Base-by-base conservation (phyloP, 2,329 filamentous ascomycete genomes). In the Neonectria faginata region DNA sequence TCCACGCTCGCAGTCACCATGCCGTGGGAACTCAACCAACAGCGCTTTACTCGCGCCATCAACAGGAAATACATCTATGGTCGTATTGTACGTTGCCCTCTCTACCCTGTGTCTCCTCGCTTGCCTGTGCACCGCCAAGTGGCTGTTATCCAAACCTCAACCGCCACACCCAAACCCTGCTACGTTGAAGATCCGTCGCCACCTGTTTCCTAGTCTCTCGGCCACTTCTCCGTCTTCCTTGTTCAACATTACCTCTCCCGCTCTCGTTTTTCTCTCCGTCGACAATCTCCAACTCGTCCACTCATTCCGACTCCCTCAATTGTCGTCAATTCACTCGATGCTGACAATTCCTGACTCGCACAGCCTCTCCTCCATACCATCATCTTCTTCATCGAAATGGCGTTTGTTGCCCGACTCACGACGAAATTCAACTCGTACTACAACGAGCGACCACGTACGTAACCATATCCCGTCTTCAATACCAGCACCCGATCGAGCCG, bases 391-490 rank as follows among this genome's bases (percentile, higher is more conserved):
- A 86, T 97, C 80, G 92, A 99, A 81, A 92, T 98, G 89, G 89
- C 89, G 63, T 89, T 97, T 79, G 88, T 95, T 67, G 92, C 91
- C 70, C 87, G 96, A 70, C 83, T 99, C 60, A 90, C 91, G 50
- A 88, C 92, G 73, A 92, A 93, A 77, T 99, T 97, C 85, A 97
- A 97, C 81, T 87, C 89, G 71, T 97, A 97, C 83, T 99, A 98
- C 87, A 91, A 93, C 71, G 90, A 94, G 76, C 92, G 92, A 76
- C 96, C 95, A 75, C 84, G 92, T 94, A 85, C 70, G 86, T 77
- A 44, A 45, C 57, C 20, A 6, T 25, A 6, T 25, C 25, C 33
- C 3, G 14, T 36, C 2, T 36, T 27, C 7, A 50, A 22, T 33
- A 3, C 9, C 53, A 6, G 11, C 44, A 2, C 62, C 47, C 39